Evolutionary conservation across 495 filamentous ascomycete genomes (phyloP).

Genomic region (Penicillium paxilli): DNA sequence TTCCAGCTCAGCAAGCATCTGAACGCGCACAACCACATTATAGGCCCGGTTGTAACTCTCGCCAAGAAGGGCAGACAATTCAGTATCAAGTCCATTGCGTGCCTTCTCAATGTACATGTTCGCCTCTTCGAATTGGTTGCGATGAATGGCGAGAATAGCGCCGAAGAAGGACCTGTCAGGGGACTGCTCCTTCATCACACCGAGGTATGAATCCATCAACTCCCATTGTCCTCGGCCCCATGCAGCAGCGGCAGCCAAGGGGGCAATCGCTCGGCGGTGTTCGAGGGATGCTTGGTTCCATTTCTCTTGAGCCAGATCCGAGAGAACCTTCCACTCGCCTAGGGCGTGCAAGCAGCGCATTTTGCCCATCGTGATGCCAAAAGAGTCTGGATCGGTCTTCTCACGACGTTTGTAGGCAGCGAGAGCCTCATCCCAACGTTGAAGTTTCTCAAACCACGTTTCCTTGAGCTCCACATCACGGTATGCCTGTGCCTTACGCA

Average conservation of each 20-base stretch:
- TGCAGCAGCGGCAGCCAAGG: slow-evolving; percentile 91
- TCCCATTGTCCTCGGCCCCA: slow-evolving; percentile 98
- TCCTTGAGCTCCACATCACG: slow-evolving; percentile 93
- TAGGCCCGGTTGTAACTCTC: slow-evolving; percentile 98
- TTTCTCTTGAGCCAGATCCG: slow-evolving; percentile 83
- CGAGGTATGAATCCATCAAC: slow-evolving; percentile 93
- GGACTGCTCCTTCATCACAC: slow-evolving; percentile 88
- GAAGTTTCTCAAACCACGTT: slow-evolving; percentile 97
- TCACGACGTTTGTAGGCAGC: slow-evolving; percentile 83
- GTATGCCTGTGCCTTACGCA: slow-evolving; percentile 91
- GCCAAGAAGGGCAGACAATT: slow-evolving; percentile 89
- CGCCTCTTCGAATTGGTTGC: slow-evolving; percentile 91
- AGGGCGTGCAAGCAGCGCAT: slow-evolving; percentile 98
- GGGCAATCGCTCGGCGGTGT: slow-evolving; percentile 83
- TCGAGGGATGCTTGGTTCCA: slow-evolving; percentile 86
- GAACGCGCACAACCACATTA: slow-evolving; percentile 90
- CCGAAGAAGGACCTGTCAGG: slow-evolving; percentile 97
- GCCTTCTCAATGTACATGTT: slow-evolving; percentile 83
- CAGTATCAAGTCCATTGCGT: slow-evolving; percentile 89
- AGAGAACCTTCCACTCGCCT: slow-evolving; percentile 94
- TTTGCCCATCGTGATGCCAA: slow-evolving; percentile 97
- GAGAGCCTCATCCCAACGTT: slow-evolving; percentile 98
- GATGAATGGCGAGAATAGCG: slow-evolving; percentile 88
- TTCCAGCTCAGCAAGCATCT: slow-evolving; percentile 98
- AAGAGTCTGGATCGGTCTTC: slow-evolving; percentile 66